Evolutionary conservation across 345 rosid genomes (phyloP).

Genomic region (Noccaea bulbosa): DNA sequence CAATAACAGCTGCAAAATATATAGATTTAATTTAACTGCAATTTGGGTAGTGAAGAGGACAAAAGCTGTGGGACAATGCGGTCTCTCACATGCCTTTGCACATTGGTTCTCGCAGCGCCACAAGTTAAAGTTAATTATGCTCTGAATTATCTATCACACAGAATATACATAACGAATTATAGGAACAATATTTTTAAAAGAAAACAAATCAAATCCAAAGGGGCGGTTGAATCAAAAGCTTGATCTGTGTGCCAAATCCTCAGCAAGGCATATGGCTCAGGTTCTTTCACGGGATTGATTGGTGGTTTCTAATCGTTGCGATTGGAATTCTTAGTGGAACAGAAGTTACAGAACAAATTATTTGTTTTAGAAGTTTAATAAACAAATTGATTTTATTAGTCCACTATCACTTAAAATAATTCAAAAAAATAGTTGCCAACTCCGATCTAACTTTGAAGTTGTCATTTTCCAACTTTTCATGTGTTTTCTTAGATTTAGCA

Average conservation of each 20-base stretch:
- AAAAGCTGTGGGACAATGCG: slow-evolving; percentile 39
- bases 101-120: slow-evolving; percentile 30
- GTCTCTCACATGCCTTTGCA: slow-evolving; percentile 35
- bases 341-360: too few relatives aligned
- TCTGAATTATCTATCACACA: slow-evolving; percentile 27
- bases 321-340: too few relatives aligned
- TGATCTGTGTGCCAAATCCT: slow-evolving; percentile 33
- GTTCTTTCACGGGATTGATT: neutral
- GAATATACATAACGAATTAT: slow-evolving; percentile 6
- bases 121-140: slow-evolving; percentile 18
- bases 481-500: slow-evolving; percentile 35
- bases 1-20: neutral
- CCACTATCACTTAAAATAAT: too few relatives aligned
- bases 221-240: slow-evolving; percentile 22
- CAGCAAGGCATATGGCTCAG: slow-evolving; percentile 19
- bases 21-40: neutral
- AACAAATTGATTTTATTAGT: too few relatives aligned
- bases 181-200: neutral
- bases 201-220: neutral
- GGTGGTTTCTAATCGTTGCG: too few relatives aligned
- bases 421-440: neutral
- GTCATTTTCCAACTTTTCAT: slow-evolving; percentile 23
- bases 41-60: slow-evolving; percentile 32
- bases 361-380: too few relatives aligned
- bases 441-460: slow-evolving; percentile 9